Percentiles rank a stretch among this genome's conserved stretches.
Conservation (phyloP, 257 asterid species). For the Nicotiana otophora region DNA sequence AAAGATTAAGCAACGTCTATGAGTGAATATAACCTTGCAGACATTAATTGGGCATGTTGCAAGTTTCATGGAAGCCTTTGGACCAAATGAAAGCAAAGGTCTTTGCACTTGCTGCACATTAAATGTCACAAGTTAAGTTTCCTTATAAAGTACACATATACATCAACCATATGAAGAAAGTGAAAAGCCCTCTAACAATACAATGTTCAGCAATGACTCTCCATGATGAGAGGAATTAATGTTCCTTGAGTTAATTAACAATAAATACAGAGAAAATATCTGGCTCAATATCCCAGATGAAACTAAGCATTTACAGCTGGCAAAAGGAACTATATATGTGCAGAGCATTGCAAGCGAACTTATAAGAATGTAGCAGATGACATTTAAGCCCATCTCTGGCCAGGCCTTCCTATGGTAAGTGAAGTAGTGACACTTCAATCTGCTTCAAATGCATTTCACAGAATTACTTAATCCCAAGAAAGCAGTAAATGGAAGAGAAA, state of each 20-base stretch:
- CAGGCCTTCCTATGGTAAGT: background rate
- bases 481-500: background rate
- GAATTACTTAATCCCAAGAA: background rate
- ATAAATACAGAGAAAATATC: background rate
- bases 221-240: background rate
- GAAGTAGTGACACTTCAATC: background rate
- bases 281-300: background rate
- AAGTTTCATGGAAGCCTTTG: constrained; percentile 78
- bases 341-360: background rate
- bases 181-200: background rate
- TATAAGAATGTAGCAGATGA: background rate
- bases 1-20: constrained; percentile 9
- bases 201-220: background rate
- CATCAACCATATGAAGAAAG: background rate
- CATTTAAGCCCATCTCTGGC: background rate
- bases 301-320: background rate
- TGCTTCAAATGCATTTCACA: background rate
- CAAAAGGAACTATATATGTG: background rate
- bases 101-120: constrained; percentile 89
- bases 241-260: background rate
- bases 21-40: constrained; percentile 58
- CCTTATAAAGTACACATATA: background rate
- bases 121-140: constrained; percentile 16
- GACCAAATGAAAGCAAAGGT: constrained; percentile 87
- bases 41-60: constrained; percentile 70